Evolutionary conservation across 1,139 yeast species (phyloP).

Genomic region (Barnettozyma hawaiiensis): DNA sequence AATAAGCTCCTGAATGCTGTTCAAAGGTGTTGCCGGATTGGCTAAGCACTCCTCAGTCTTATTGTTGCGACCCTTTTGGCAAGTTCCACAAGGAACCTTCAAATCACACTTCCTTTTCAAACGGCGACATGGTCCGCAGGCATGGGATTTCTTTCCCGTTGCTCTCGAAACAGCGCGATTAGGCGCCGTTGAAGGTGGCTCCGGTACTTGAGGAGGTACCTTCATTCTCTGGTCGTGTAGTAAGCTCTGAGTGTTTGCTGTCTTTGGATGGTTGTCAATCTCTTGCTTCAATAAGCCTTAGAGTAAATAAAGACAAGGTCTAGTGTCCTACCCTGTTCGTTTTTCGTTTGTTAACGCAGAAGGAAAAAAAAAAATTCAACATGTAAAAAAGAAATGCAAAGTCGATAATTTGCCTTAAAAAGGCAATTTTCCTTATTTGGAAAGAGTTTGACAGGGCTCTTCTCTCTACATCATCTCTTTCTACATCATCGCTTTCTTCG

Average conservation of each 20-base stretch:
- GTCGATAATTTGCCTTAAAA: neutral
- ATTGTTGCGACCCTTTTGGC: constrained; percentile 15
- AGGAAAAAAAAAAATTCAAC: neutral
- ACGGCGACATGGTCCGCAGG: constrained; percentile 21
- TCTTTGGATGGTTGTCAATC: neutral
- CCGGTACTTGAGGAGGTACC: neutral
- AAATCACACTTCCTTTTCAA: constrained; percentile 19
- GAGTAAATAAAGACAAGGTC: neutral
- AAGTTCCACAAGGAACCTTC: constrained; percentile 18
- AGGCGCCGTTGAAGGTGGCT: constrained; percentile 3
- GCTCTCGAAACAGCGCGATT: constrained; percentile 5
- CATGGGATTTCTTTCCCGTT: constrained; percentile 21
- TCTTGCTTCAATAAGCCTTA: neutral
- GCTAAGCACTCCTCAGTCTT: constrained; percentile 16
- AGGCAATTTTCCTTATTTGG: neutral
- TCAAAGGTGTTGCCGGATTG: constrained; percentile 15
- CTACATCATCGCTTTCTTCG: neutral
- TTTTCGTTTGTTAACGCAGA: neutral
- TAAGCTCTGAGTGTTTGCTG: too few relatives aligned
- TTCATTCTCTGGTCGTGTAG: neutral
- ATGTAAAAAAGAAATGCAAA: neutral
- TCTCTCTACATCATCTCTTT: neutral
- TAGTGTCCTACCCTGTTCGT: neutral
- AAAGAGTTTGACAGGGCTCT: neutral
- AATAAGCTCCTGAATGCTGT: constrained; percentile 10